Evolutionary conservation across 139 green algal genomes (phyloP), one percentile per base, ranked within the genome.

Genomic region (Coccomyxa sp.): DNA sequence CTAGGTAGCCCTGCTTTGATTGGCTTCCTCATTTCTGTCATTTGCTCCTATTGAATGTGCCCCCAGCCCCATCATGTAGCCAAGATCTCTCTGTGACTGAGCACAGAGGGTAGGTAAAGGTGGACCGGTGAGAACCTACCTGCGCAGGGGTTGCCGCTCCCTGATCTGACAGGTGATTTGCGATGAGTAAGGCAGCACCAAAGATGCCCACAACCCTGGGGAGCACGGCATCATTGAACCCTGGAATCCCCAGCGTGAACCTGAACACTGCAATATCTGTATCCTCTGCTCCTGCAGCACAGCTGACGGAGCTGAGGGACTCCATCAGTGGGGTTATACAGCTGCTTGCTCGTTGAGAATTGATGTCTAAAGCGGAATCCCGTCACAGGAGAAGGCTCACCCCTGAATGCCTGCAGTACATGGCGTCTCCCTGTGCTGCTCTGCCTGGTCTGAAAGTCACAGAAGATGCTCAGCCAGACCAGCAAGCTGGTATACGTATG

Each of bases 241-340:
- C 94, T 5, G 90, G 91, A 37, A 97, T 96, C 64, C 93, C 93
- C 8, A 97, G 86, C 1, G 94, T 97, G 83, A 97, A 97, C 29
- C 93, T 85, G 39, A 97, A 97, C 6, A 97, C 92, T 4, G 92
- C 92, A 0, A 97, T 82, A 68, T 97, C 93, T 12, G 75, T 34
- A 38, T 74, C 70, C 34, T 74, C 70, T 22, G 14, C 27, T 10
- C 64, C 64, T 37, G n/a, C 27, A 36, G 64, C 50, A 64, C 4
- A 64, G 1, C 22, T 64, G 18, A 64, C 50, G 27, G 27, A 64
- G 5, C 14, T 64, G 50, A n/a, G n/a, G n/a, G n/a, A n/a, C n/a
- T n/a, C n/a, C n/a, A n/a, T n/a, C n/a, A n/a, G n/a, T n/a, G n/a
- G n/a, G n/a, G n/a, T n/a, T n/a, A n/a, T n/a, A n/a, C n/a, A n/a